A percentile compares a stretch with the other conserved stretches of the same genome.
phyloP scores from a whole-genome alignment of 257 asterid species.

The Solanum appendiculatum region DNA sequence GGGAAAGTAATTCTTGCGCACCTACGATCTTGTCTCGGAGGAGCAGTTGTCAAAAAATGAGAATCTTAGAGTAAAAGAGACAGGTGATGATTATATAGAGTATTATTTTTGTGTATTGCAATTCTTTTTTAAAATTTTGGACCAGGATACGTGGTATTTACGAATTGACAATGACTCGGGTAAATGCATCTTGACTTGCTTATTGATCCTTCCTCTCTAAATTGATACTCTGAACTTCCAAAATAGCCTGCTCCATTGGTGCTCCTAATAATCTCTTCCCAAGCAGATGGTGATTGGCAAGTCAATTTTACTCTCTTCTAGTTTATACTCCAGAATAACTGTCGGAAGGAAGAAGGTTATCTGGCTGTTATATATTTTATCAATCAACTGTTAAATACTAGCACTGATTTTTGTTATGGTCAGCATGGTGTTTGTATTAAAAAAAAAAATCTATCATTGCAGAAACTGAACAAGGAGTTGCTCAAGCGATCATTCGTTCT shows the following conservation, averaged over 20 bases:
- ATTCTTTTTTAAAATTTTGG: background rate
- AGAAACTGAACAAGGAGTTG: slow-evolving; percentile 54
- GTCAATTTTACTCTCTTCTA: background rate
- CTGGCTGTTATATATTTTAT: background rate
- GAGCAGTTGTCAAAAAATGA: background rate
- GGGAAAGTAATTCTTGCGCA: background rate
- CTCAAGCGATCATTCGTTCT: slow-evolving; percentile 40
- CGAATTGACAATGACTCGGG: background rate
- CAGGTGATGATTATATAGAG: background rate
- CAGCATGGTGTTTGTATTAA: background rate
- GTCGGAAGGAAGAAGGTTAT: background rate
- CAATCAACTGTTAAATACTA: background rate
- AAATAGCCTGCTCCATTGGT: background rate
- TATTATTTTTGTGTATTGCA: background rate
- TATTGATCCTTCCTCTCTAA: background rate
- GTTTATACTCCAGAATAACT: background rate
- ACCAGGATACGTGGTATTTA: background rate
- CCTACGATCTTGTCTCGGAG: background rate
- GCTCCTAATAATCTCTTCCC: background rate
- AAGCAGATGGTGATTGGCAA: background rate
- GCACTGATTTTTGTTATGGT: background rate
- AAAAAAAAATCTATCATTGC: background rate
- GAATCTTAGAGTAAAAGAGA: background rate
- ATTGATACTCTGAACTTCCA: background rate
- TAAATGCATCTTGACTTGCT: background rate